phyloP scores from a whole-genome alignment of 768 basidiomycete species.

The Suillus weaverae region DNA sequence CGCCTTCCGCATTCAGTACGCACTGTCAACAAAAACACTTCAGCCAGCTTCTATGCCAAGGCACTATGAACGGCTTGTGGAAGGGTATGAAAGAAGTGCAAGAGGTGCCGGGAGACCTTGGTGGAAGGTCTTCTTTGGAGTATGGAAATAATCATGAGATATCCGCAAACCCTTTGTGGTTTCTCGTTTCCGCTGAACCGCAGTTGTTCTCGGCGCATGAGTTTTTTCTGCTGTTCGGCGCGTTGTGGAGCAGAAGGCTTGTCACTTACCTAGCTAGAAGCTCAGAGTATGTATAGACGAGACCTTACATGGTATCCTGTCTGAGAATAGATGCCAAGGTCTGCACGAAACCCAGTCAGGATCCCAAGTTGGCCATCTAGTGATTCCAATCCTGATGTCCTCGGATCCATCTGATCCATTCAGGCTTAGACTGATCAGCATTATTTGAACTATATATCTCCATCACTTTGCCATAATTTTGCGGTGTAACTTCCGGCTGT shows the following conservation, averaged over 20 bases:
- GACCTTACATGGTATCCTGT: not conserved
- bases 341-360: not conserved
- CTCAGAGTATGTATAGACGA: constrained; percentile 1
- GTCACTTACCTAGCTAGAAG: not conserved
- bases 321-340: not conserved
- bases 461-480: not conserved
- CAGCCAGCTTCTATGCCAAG: constrained; percentile 69
- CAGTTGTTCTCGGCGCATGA: not conserved
- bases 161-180: not conserved
- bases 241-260: not conserved
- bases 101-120: constrained; percentile 76
- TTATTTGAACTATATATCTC: not conserved
- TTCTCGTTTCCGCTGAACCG: not conserved
- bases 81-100: constrained; percentile 73
- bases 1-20: constrained; percentile 49
- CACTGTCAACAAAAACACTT: constrained; percentile 60
- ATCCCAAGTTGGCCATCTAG: not conserved
- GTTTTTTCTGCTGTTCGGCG: not conserved
- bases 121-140: constrained; percentile 82
- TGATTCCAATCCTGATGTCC: not conserved
- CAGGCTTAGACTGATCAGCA: not conserved
- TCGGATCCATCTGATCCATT: not conserved
- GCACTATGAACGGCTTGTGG: constrained; percentile 72
- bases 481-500: not conserved
- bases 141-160: constrained; percentile 46